Evolutionary conservation across 2,329 filamentous ascomycete genomes (phyloP).

Genomic region (Fusarium sp.): DNA sequence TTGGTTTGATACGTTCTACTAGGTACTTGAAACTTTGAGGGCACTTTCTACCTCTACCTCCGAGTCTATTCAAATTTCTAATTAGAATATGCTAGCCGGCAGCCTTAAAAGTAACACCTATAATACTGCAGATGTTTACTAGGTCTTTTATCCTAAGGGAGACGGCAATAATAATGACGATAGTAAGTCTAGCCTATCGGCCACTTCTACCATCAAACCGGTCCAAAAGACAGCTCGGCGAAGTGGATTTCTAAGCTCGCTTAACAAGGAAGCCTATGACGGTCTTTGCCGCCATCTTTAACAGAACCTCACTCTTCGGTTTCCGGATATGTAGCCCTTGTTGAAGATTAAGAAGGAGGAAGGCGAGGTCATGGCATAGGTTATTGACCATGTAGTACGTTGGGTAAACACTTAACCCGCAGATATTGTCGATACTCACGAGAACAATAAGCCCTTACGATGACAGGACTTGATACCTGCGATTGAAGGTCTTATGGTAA

Average conservation of each 20-base stretch:
- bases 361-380: not conserved
- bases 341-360: not conserved
- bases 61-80: not conserved
- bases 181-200: not conserved
- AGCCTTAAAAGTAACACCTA: not conserved
- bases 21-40: not conserved
- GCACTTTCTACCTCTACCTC: not conserved
- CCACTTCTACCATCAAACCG: not conserved
- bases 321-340: not conserved
- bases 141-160: not conserved
- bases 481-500: not conserved
- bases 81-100: not conserved
- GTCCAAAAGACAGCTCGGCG: not conserved
- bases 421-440: not conserved
- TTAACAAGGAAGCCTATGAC: not conserved
- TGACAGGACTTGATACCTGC: not conserved
- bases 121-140: not conserved
- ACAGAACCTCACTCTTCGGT: not conserved
- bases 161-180: not conserved
- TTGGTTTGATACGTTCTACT: not conserved
- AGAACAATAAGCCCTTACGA: not conserved
- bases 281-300: not conserved
- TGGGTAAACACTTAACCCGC: not conserved
- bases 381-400: not conserved
- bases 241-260: not conserved